These are phyloP conservation scores for Triticum urartu DNA, from an alignment of 176 grass and related monocot genomes.

Conservation along the genomic window DNA sequence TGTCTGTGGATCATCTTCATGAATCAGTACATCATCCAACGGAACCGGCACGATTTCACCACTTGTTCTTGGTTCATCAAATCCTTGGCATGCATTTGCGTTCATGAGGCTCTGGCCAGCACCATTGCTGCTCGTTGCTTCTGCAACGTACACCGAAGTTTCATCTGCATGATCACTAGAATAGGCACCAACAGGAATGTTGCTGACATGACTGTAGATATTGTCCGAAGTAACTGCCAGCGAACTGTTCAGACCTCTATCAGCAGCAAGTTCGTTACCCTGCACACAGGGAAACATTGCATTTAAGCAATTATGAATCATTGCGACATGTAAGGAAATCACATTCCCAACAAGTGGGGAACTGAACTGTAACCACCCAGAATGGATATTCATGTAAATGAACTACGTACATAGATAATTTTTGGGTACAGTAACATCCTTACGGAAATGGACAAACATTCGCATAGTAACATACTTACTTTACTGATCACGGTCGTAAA, in stretches of 20 bases:
- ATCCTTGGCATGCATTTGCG: slow-evolving; percentile 35
- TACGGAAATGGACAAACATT: slow-evolving; percentile 7
- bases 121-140: slow-evolving; percentile 4
- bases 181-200: slow-evolving; percentile 20
- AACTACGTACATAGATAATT: background rate
- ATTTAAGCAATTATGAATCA: background rate
- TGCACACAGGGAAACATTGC: slow-evolving; percentile 38
- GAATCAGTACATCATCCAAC: slow-evolving; percentile 75
- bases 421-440: background rate
- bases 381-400: background rate
- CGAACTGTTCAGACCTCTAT: slow-evolving; percentile 27
- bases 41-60: slow-evolving; percentile 60
- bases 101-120: slow-evolving; percentile 27
- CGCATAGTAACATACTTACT: background rate
- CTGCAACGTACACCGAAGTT: slow-evolving; percentile 1
- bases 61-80: slow-evolving; percentile 42
- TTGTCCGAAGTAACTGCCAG: slow-evolving; percentile 15
- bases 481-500: background rate
- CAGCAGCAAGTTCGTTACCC: slow-evolving; percentile 41
- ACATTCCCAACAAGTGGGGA: background rate
- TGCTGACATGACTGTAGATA: slow-evolving; percentile 32
- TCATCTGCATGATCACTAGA: slow-evolving; percentile 42
- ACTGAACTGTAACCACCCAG: background rate
- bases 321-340: background rate
- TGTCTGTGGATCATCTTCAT: slow-evolving; percentile 39